Percentiles rank a stretch among this genome's conserved stretches.
Evolutionary conservation across 345 rosid species (phyloP).

Genomic region (Salix dunnii): DNA sequence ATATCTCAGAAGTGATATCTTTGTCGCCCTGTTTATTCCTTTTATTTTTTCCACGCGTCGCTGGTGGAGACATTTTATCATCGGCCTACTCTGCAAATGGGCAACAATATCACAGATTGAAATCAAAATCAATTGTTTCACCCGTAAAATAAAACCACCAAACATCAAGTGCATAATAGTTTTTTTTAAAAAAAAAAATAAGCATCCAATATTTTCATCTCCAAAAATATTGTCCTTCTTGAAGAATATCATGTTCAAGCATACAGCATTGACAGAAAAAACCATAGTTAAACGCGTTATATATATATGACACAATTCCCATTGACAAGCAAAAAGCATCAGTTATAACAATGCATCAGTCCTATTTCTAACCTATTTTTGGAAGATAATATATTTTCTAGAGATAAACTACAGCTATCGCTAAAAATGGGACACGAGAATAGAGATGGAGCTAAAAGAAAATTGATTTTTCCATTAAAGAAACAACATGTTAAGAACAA

Average conservation of each 20-base stretch:
- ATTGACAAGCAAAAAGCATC: neutral
- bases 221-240: neutral
- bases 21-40: constrained; percentile 46
- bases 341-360: neutral
- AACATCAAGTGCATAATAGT: neutral
- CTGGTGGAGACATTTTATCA: constrained; percentile 64
- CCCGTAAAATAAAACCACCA: neutral
- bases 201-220: neutral
- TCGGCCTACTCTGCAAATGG: constrained; percentile 28
- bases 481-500: neutral
- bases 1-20: constrained; percentile 49
- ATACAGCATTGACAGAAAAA: neutral
- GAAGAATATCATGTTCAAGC: neutral
- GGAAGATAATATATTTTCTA: neutral
- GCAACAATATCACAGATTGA: neutral
- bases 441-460: neutral
- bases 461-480: neutral
- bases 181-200: too few relatives aligned
- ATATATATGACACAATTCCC: neutral
- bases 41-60: constrained; percentile 68
- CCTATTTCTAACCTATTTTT: neutral
- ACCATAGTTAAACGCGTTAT: neutral
- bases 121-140: neutral
- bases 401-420: neutral
- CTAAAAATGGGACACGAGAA: neutral